Conservation (phyloP, 257 asterid genomes). For the Fraxinus anomala region DNA sequence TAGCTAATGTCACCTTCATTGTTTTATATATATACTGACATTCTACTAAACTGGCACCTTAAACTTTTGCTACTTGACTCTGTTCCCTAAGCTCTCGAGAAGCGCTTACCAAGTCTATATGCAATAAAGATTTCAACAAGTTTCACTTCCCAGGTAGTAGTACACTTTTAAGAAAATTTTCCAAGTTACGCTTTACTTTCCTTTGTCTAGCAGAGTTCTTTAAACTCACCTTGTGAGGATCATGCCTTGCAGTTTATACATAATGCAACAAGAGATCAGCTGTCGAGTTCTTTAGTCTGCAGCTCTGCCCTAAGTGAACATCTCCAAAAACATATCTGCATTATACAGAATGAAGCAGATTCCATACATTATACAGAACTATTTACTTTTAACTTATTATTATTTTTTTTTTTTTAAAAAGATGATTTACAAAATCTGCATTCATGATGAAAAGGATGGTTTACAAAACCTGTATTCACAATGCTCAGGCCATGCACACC, state of each 20-base stretch:
- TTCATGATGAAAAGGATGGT: conserved; percentile 12
- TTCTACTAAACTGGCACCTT: neutral
- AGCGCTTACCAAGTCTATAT: neutral
- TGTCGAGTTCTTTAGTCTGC: conserved; percentile 82
- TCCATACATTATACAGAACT: conserved; percentile 9
- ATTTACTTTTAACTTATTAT: neutral
- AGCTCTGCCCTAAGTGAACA: conserved; percentile 97
- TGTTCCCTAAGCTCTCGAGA: neutral
- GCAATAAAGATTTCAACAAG: neutral
- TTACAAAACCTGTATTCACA: conserved; percentile 85
- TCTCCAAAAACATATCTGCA: conserved; percentile 89
- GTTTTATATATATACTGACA: neutral
- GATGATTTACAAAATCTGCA: neutral
- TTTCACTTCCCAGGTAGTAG: neutral
- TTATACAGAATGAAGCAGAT: conserved; percentile 15
- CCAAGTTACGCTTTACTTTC: neutral
- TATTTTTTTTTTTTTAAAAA: neutral
- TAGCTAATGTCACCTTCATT: neutral
- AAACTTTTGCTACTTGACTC: neutral
- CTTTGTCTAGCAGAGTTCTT: neutral
- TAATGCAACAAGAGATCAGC: conserved; percentile 70
- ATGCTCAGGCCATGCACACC: conserved; percentile 93
- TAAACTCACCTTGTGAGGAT: neutral
- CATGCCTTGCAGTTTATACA: conserved; percentile 39
- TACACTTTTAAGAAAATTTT: neutral